These are phyloP conservation scores for Venturiaceae sp. DNA, from an alignment of 2,329 filamentous ascomycete genomes.

Conservation along the genomic window DNA sequence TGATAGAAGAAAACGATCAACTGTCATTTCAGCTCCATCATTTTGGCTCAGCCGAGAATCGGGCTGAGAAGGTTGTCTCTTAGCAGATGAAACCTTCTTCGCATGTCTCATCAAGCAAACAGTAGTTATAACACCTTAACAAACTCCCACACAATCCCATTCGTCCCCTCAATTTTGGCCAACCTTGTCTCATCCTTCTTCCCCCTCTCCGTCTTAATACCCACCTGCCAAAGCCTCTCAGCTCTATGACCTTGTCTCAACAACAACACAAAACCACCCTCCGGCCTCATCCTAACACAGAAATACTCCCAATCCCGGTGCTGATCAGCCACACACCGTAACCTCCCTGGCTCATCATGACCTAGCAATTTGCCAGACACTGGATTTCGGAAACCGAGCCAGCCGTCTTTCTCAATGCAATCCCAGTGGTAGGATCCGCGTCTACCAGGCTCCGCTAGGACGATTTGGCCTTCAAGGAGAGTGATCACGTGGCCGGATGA, in stretches of 20 bases:
- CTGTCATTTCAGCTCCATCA: too few species aligned
- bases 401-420: constrained; percentile 27
- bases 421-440: constrained; percentile 23
- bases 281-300: constrained; percentile 16
- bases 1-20: too few species aligned
- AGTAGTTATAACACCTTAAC: constrained; percentile 12
- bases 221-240: constrained; percentile 21
- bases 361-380: constrained; percentile 24
- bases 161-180: constrained; percentile 7
- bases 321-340: constrained; percentile 11
- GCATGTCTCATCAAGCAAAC: too few species aligned
- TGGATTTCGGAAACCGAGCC: constrained; percentile 28
- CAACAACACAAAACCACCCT: constrained; percentile 25
- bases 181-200: constrained; percentile 8
- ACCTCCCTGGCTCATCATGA: constrained; percentile 14
- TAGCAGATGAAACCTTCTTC: too few species aligned
- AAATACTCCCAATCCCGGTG: constrained; percentile 23
- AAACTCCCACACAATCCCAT: constrained; percentile 12
- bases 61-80: too few species aligned
- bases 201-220: constrained; percentile 6
- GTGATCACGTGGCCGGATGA: constrained; percentile 19
- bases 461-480: constrained; percentile 19
- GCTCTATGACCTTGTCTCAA: constrained; percentile 13
- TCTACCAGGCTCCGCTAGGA: constrained; percentile 17
- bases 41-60: too few species aligned